Evolutionary conservation across 129 eudicot species (phyloP).

Genomic region (Flaveria trinervia): DNA sequence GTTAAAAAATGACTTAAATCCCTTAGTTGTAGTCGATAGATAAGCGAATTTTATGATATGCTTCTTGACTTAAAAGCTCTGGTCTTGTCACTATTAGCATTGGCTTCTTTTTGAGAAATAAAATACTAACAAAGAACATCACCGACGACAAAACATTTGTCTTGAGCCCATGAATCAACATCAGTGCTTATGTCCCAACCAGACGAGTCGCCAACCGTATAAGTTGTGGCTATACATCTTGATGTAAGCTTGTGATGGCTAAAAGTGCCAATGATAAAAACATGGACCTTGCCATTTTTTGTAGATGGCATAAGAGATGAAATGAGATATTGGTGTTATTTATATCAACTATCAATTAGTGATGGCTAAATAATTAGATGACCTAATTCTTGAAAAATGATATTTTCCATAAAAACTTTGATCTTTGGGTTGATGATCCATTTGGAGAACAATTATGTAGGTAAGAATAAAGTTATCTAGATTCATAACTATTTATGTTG

Average conservation of each 20-base stretch:
- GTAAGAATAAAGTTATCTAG: neutral
- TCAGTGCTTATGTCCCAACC: constrained; percentile 94
- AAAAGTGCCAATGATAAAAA: constrained; percentile 18
- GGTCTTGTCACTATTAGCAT: neutral
- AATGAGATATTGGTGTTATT: constrained; percentile 23
- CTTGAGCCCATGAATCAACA: constrained; percentile 62
- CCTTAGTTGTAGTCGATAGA: too few relatives aligned
- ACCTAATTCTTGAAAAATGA: constrained; percentile 42
- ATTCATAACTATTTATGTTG: neutral
- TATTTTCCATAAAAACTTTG: constrained; percentile 15
- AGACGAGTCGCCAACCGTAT: constrained; percentile 66
- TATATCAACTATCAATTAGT: neutral
- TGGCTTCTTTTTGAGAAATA: neutral
- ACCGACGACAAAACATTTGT: constrained; percentile 64
- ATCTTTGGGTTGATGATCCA: constrained; percentile 42
- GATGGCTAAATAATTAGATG: constrained; percentile 33
- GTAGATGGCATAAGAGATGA: constrained; percentile 12
- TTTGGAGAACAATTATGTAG: constrained; percentile 16
- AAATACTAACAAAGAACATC: constrained; percentile 62
- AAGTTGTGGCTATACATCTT: constrained; percentile 56
- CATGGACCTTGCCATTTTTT: constrained; percentile 33
- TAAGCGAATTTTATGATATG: too few relatives aligned
- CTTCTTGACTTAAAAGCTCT: too few relatives aligned
- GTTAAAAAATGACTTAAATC: too few relatives aligned
- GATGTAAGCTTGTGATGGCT: constrained; percentile 31